phyloP scores from a whole-genome alignment of 2,329 filamentous ascomycete genomes.

The Camillea tinctor region DNA sequence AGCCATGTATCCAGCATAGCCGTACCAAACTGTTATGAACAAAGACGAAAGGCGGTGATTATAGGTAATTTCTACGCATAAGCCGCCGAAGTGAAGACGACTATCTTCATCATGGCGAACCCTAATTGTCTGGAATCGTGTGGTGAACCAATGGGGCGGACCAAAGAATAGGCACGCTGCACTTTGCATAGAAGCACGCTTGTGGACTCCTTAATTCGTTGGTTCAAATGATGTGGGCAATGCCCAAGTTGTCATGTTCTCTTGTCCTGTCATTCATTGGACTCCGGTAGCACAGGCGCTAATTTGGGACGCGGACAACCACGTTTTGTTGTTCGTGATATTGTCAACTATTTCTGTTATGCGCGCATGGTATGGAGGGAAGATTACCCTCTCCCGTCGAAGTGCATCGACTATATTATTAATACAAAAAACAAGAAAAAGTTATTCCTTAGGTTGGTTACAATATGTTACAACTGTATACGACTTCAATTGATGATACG shows the following conservation, averaged over 20 bases:
- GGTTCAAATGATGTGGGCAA: neutral
- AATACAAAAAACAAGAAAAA: no score
- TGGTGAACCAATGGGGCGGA: neutral
- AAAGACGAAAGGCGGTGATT: neutral
- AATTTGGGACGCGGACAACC: neutral
- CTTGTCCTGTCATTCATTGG: neutral
- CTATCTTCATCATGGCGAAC: neutral
- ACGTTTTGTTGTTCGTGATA: neutral
- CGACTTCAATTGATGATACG: no score
- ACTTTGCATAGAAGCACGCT: neutral
- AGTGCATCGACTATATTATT: no score
- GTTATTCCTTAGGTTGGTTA: no score
- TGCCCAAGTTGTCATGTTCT: neutral
- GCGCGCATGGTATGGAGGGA: no score
- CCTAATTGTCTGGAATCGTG: neutral
- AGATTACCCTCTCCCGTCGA: no score
- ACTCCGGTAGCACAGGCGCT: neutral
- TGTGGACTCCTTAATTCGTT: neutral
- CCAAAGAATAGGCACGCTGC: neutral
- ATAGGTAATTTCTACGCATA: neutral
- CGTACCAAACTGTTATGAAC: neutral
- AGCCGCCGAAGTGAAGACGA: neutral
- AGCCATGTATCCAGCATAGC: neutral
- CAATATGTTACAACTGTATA: no score
- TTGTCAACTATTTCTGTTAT: no score